Base-by-base conservation (phyloP, 495 filamentous ascomycete genomes). In the Aspergillus egyptiacus region DNA sequence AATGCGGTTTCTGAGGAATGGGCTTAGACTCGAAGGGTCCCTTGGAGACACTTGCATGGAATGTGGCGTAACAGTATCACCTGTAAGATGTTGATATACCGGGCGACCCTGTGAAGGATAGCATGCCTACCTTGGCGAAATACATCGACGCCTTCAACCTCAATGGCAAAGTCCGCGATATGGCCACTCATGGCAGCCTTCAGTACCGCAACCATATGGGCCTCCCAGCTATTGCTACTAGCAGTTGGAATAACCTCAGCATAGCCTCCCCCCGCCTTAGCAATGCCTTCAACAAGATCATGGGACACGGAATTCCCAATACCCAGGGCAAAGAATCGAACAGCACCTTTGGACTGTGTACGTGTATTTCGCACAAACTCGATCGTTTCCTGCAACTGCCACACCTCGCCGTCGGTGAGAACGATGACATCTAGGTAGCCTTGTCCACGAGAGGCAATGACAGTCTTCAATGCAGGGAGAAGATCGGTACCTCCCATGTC, bases 381-480 rank as follows among this genome's bases (percentile, higher is more conserved):
- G 3, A 50, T 41, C 17, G 48, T 18, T 14, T 46, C 9, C 5
- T 52, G 34, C 11, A 32, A 11, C 14, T 51, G 25, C 59, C 59
- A 62, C 9, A 58, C 46, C 38, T 63, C 51, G 13, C 60, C 60
- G 50, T 63, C 60, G 3, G 57, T 63, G 6, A 60, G 33, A 7
- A 51, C 5, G 25, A 63, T 58, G 6, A 63, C 54, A 35, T 58
- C 41, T 11, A 49, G 53, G 3, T 36, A 31, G 11, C 45, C 37
- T 18, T 41, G 33, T 1, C 43, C 36, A 11, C 22, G 20, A 13
- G 19, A 44, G 10, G 28, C 46, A 27, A 46, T 28, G n/a, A 56
- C 38, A 14, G 45, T 25, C 43, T 46, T 9, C 10, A 57, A 18
- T 10, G 51, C 55, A 3, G 9, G 11, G 9, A 38, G 22, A 19